These are phyloP conservation scores for Lactarius psammicola DNA, from an alignment of 768 basidiomycete species.

Conservation along the genomic window DNA sequence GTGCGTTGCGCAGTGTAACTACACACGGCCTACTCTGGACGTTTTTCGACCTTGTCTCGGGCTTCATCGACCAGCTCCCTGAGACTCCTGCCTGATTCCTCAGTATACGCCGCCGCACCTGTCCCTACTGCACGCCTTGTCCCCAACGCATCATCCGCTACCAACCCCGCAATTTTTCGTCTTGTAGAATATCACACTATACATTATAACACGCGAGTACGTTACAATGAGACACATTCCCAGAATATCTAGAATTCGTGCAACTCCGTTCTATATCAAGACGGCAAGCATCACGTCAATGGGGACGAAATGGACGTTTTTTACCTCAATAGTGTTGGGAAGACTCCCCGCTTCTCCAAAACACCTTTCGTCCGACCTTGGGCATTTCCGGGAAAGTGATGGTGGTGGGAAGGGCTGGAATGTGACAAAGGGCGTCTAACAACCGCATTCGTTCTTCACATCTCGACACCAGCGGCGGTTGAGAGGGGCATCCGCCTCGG, in stretches of 20 bases:
- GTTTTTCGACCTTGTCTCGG: constrained; percentile 76
- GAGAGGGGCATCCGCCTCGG: background rate
- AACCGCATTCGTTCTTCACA: background rate
- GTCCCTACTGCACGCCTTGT: constrained; percentile 11
- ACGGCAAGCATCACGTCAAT: background rate
- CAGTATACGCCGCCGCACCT: background rate
- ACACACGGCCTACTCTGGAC: constrained; percentile 96
- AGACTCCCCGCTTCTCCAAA: background rate
- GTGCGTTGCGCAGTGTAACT: constrained; percentile 86
- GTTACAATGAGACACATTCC: constrained; percentile 11
- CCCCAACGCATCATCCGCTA: constrained; percentile 17
- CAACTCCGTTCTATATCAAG: background rate
- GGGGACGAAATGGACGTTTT: background rate
- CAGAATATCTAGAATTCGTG: background rate
- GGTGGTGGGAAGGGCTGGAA: no score
- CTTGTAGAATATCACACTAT: constrained; percentile 24
- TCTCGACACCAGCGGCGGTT: background rate
- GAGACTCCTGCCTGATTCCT: constrained; percentile 5
- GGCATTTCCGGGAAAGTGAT: background rate
- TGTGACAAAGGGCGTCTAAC: background rate
- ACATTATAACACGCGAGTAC: constrained; percentile 22
- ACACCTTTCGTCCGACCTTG: no score
- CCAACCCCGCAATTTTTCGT: constrained; percentile 20
- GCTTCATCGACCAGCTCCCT: constrained; percentile 67
- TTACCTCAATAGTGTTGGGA: background rate